These are phyloP conservation scores for Allium sativum DNA, from an alignment of 106 monocot genomes.

Conservation along the genomic window DNA sequence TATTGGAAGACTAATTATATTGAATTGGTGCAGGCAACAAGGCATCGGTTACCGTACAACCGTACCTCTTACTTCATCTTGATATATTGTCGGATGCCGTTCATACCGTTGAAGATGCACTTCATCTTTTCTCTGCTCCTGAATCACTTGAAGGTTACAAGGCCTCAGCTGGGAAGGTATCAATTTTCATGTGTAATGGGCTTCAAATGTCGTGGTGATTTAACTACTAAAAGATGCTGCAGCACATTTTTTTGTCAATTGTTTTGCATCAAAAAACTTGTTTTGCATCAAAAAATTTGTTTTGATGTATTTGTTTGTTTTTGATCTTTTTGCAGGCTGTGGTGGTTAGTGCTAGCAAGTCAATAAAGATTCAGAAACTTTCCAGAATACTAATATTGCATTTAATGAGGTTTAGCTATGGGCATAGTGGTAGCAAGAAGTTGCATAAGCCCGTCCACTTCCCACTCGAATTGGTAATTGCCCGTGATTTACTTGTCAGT, in stretches of 20 bases:
- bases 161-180: slow-evolving; percentile 79
- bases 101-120: slow-evolving; percentile 80
- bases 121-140: slow-evolving; percentile 71
- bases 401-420: slow-evolving; percentile 95
- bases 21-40: slow-evolving; percentile 35
- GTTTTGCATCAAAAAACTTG: background rate
- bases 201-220: no score
- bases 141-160: slow-evolving; percentile 92
- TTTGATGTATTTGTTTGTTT: background rate
- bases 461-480: slow-evolving; percentile 64
- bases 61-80: slow-evolving; percentile 92
- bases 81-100: slow-evolving; percentile 79
- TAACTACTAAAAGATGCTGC: no score
- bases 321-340: slow-evolving; percentile 42
- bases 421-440: slow-evolving; percentile 68
- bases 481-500: slow-evolving; percentile 66
- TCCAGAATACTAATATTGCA: slow-evolving; percentile 89
- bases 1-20: background rate
- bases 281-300: background rate
- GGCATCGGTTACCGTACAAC: slow-evolving; percentile 89
- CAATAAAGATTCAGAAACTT: slow-evolving; percentile 71
- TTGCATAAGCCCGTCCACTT: slow-evolving; percentile 70
- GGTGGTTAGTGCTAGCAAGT: slow-evolving; percentile 71
- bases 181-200: background rate
- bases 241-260: no score